Evolutionary conservation across 2,329 filamentous ascomycete genomes (phyloP).

Genomic region (Conoideocrella luteorostrata): DNA sequence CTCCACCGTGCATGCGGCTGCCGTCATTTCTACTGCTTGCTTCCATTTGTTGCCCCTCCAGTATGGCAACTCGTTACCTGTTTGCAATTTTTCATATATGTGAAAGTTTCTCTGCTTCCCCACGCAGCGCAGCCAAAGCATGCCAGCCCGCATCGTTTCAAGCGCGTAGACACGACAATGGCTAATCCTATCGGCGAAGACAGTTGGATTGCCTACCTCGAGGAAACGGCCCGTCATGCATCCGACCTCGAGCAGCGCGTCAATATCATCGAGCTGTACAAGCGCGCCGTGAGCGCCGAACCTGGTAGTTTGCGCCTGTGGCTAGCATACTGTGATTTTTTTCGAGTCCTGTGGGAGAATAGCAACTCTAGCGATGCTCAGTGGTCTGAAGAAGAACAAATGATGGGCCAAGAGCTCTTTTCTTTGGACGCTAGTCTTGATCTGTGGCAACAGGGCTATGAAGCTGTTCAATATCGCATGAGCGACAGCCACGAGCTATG

Average conservation of each 20-base stretch:
- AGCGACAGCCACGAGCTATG: conserved; percentile 73
- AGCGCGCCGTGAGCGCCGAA: conserved; percentile 63
- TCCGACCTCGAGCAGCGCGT: conserved; percentile 60
- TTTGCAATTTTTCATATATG: background rate
- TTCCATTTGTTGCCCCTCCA: too few species aligned
- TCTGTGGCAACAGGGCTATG: conserved; percentile 66
- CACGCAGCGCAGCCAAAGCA: background rate
- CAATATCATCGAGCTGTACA: conserved; percentile 64
- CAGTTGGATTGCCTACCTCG: conserved; percentile 69
- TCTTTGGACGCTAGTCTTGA: conserved; percentile 59
- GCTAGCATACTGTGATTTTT: conserved; percentile 72
- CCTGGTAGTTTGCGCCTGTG: conserved; percentile 68
- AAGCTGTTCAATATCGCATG: conserved; percentile 66
- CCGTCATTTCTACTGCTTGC: too few species aligned
- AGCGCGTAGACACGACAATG: conserved; percentile 28
- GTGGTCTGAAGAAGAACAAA: conserved; percentile 62
- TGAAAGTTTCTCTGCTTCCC: too few species aligned
- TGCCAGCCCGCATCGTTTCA: background rate
- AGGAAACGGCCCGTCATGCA: conserved; percentile 60
- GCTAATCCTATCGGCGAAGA: conserved; percentile 64
- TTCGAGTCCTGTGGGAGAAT: conserved; percentile 63
- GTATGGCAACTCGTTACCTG: background rate
- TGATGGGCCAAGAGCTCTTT: conserved; percentile 65
- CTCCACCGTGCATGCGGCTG: too few species aligned
- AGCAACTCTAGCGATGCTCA: conserved; percentile 48